phyloP scores from a whole-genome alignment of 139 green algal species.

The Pleodorina starrii region DNA sequence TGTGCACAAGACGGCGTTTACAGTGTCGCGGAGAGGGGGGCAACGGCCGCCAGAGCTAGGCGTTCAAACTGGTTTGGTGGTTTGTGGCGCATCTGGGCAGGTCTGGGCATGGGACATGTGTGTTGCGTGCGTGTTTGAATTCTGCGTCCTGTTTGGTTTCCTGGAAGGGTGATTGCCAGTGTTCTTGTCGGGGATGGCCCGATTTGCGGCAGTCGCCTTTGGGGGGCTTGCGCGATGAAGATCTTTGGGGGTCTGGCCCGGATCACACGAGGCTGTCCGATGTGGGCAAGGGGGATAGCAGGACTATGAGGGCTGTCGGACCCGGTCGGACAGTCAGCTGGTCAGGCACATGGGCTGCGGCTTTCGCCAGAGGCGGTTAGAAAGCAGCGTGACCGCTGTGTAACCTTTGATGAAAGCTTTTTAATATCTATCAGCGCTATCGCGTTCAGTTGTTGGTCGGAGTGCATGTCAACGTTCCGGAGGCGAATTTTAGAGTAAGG shows the following conservation, averaged over 20 bases:
- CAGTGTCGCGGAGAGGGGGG: too few relatives aligned
- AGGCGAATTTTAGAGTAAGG: background rate
- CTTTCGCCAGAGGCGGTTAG: background rate
- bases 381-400: background rate
- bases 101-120: too few relatives aligned
- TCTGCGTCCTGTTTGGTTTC: too few relatives aligned
- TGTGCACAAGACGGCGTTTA: too few relatives aligned
- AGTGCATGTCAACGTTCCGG: background rate
- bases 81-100: too few relatives aligned
- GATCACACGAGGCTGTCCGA: background rate
- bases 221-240: too few relatives aligned
- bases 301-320: too few relatives aligned
- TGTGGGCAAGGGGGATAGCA: background rate
- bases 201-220: background rate
- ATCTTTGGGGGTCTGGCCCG: background rate
- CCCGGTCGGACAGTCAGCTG: too few relatives aligned
- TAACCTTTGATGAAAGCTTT: background rate
- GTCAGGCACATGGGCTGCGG: background rate
- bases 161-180: too few relatives aligned
- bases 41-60: too few relatives aligned
- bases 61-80: too few relatives aligned
- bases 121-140: too few relatives aligned
- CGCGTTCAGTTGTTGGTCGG: background rate
- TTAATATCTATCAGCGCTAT: background rate
- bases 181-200: background rate